Percentiles rank a stretch among this genome's conserved stretches.
These are phyloP conservation scores for Mallotus japonicus DNA, from an alignment of 441 rosid genomes.

Conservation along the genomic window DNA sequence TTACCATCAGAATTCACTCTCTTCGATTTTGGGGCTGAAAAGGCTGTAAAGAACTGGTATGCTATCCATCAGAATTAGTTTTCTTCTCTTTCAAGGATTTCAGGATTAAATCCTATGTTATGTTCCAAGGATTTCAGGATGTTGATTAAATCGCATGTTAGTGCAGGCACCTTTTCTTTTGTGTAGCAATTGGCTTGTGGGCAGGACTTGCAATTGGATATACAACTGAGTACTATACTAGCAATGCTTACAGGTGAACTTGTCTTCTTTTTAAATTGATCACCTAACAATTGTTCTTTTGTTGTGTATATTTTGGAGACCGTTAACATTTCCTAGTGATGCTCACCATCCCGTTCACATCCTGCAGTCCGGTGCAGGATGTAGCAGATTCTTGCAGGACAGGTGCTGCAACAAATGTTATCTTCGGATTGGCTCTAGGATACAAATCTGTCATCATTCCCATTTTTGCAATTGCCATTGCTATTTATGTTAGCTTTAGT, in stretches of 20 bases:
- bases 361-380: slow-evolving; percentile 54
- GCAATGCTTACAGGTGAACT: slow-evolving; percentile 80
- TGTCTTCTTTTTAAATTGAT: neutral
- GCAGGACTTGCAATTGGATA: slow-evolving; percentile 85
- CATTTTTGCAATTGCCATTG: slow-evolving; percentile 53
- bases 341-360: neutral
- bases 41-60: slow-evolving; percentile 58
- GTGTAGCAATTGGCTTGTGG: slow-evolving; percentile 87
- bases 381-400: slow-evolving; percentile 73
- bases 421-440: slow-evolving; percentile 66
- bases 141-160: slow-evolving; percentile 3
- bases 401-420: slow-evolving; percentile 68
- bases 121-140: neutral
- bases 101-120: neutral
- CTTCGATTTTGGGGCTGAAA: slow-evolving; percentile 49
- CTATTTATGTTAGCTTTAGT: slow-evolving; percentile 60
- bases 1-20: slow-evolving; percentile 60
- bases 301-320: neutral
- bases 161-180: slow-evolving; percentile 80
- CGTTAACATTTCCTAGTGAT: neutral
- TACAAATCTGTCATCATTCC: slow-evolving; percentile 70
- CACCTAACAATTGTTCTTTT: neutral
- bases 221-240: slow-evolving; percentile 81
- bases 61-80: neutral
- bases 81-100: neutral